phyloP scores from a whole-genome alignment of 352 stramenopile species.

The Phytophthora meadii region DNA sequence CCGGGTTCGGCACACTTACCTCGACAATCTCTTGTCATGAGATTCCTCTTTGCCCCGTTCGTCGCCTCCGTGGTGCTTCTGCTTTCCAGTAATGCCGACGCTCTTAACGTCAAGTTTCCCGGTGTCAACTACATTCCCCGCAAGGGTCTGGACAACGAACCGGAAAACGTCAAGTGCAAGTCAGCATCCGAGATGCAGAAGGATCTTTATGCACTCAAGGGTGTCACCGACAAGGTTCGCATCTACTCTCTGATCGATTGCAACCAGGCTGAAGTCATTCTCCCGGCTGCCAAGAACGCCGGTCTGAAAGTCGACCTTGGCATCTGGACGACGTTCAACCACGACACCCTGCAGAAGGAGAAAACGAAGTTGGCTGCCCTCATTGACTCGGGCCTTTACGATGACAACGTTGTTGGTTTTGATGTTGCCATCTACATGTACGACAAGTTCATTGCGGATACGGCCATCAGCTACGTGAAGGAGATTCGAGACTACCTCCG shows the following conservation, averaged over 20 bases:
- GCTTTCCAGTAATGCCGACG: slow-evolving; percentile 18
- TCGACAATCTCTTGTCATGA: slow-evolving; percentile 19
- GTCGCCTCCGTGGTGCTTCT: slow-evolving; percentile 26
- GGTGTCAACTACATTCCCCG: slow-evolving; percentile 84
- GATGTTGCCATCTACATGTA: slow-evolving; percentile 73
- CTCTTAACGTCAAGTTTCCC: slow-evolving; percentile 62
- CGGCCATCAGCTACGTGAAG: slow-evolving; percentile 66
- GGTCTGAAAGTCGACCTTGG: slow-evolving; percentile 66
- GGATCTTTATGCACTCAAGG: slow-evolving; percentile 62
- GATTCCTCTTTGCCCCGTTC: slow-evolving; percentile 37
- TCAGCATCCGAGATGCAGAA: slow-evolving; percentile 42
- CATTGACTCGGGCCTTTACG: slow-evolving; percentile 49
- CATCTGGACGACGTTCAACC: slow-evolving; percentile 59
- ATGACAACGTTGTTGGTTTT: slow-evolving; percentile 58
- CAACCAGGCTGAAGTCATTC: slow-evolving; percentile 50
- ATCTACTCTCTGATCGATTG: slow-evolving; percentile 77
- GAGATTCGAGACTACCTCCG: slow-evolving; percentile 54
- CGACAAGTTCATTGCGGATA: slow-evolving; percentile 49
- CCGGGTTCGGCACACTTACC: neutral
- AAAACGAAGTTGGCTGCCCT: slow-evolving; percentile 48
- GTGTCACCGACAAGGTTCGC: slow-evolving; percentile 59
- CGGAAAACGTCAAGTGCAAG: slow-evolving; percentile 56
- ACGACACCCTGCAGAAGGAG: slow-evolving; percentile 51
- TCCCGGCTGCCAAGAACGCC: slow-evolving; percentile 51
- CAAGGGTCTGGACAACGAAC: slow-evolving; percentile 59